These are phyloP conservation scores for Emmonsiellopsis sp. DNA, from an alignment of 2,329 filamentous ascomycete species.

Conservation along the genomic window DNA sequence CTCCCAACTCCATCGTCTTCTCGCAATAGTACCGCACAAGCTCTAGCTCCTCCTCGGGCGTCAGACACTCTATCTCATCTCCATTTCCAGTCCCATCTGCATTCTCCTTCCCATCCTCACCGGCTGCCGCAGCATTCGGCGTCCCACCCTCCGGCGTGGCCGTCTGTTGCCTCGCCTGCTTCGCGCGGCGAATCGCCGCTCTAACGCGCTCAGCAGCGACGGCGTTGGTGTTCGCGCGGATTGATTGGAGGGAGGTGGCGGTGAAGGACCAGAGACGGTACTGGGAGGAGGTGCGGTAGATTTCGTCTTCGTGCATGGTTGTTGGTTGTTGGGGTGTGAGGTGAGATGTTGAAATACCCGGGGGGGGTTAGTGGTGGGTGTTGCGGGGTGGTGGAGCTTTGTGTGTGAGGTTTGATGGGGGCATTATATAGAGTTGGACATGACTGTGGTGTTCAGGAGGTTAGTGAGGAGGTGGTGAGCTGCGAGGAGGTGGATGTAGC, in stretches of 20 bases:
- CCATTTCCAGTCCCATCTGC: slow-evolving; percentile 18
- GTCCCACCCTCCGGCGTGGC: slow-evolving; percentile 22
- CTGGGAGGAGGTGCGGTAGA: slow-evolving; percentile 84
- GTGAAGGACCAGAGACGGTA: slow-evolving; percentile 91
- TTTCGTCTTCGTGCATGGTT: slow-evolving; percentile 74
- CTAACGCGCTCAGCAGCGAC: slow-evolving; percentile 62
- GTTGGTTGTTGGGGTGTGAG: not conserved
- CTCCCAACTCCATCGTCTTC: slow-evolving; percentile 48
- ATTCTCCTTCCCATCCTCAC: slow-evolving; percentile 14
- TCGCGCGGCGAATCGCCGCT: slow-evolving; percentile 44
- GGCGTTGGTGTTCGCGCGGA: slow-evolving; percentile 70
- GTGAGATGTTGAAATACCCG: not conserved
- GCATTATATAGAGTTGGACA: too few relatives aligned
- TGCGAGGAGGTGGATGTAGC: too few relatives aligned
- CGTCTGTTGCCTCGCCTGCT: slow-evolving; percentile 19
- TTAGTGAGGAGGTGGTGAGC: too few relatives aligned
- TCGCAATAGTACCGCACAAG: slow-evolving; percentile 72
- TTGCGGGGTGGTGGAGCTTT: too few relatives aligned
- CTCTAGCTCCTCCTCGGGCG: slow-evolving; percentile 69
- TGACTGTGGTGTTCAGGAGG: too few relatives aligned
- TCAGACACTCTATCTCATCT: slow-evolving; percentile 64
- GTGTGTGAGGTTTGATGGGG: too few relatives aligned
- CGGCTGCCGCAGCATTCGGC: slow-evolving; percentile 22
- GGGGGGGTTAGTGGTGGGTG: too few relatives aligned
- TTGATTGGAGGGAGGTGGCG: slow-evolving; percentile 56